phyloP scores from a whole-genome alignment of 768 basidiomycete species.

The Trametes coccinea region DNA sequence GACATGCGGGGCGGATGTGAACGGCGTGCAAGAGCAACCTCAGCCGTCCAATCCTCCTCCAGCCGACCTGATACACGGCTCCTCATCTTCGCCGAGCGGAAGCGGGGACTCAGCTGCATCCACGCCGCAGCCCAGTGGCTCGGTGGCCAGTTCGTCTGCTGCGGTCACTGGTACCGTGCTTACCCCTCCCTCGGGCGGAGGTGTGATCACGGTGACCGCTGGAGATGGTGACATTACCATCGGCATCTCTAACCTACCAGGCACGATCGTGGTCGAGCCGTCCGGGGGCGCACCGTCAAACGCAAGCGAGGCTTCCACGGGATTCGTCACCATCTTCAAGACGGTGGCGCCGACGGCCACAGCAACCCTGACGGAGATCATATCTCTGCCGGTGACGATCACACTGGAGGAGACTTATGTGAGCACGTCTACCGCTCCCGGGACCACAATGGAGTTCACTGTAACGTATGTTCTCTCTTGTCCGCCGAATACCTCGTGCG shows the following conservation, averaged over 20 bases:
- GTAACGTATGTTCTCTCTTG: constrained; percentile 16
- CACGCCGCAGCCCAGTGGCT: not conserved
- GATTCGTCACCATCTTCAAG: constrained; percentile 26
- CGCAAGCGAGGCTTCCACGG: constrained; percentile 17
- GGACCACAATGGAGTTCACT: constrained; percentile 18
- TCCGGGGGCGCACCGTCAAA: constrained; percentile 15
- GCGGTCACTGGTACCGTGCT: not conserved
- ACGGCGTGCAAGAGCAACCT: constrained; percentile 33
- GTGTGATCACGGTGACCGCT: constrained; percentile 11
- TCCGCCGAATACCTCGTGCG: not conserved
- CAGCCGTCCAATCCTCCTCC: constrained; percentile 38
- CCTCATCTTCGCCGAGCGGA: no score
- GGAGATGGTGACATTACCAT: constrained; percentile 17
- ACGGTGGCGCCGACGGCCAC: constrained; percentile 30
- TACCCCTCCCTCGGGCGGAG: not conserved
- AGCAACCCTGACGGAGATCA: constrained; percentile 23
- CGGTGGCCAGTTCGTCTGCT: not conserved
- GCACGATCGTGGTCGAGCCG: constrained; percentile 17
- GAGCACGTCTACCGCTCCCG: constrained; percentile 21
- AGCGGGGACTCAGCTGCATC: not conserved
- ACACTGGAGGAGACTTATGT: constrained; percentile 22
- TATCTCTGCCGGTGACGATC: constrained; percentile 23
- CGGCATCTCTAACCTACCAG: constrained; percentile 10
- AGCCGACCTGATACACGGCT: not conserved
- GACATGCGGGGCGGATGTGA: constrained; percentile 27